Evolutionary conservation across 2,329 filamentous ascomycete species (phyloP).

Genomic region (Fusarium mexicanum): DNA sequence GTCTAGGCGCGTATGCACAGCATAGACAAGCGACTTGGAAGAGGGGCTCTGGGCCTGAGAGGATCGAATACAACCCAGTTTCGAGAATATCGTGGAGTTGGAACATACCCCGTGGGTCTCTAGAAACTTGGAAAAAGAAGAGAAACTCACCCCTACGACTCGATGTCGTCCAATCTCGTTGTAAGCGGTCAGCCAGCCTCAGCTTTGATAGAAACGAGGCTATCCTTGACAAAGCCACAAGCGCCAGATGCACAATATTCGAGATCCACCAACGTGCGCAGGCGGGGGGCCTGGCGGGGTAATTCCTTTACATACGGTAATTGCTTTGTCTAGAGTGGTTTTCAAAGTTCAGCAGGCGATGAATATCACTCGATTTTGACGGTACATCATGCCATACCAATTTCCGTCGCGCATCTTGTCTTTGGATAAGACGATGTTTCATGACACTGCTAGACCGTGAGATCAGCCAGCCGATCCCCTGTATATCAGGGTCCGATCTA

Average conservation of each 20-base stretch:
- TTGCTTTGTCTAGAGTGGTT: conserved; percentile 18
- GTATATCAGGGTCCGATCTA: conserved; percentile 38
- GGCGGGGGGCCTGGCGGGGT: conserved; percentile 22
- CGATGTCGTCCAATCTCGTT: conserved; percentile 35
- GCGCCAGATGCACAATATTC: conserved; percentile 26
- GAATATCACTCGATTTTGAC: conserved; percentile 10
- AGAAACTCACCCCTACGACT: conserved; percentile 21
- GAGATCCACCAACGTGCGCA: conserved; percentile 27
- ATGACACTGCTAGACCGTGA: not conserved
- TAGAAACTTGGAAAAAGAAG: conserved; percentile 26
- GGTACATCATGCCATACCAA: conserved; percentile 38
- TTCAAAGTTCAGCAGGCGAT: conserved; percentile 5
- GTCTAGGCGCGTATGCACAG: not conserved
- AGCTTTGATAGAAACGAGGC: conserved; percentile 38
- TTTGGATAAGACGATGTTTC: conserved; percentile 16
- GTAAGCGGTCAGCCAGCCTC: conserved; percentile 46
- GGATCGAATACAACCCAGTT: conserved; percentile 3
- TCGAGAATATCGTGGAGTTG: conserved; percentile 14
- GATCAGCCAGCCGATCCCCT: conserved; percentile 24
- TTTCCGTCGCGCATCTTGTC: conserved; percentile 15
- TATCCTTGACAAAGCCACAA: conserved; percentile 39
- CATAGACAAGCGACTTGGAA: conserved; percentile 1
- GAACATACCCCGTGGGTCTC: not conserved
- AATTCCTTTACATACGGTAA: conserved; percentile 14
- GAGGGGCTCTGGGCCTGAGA: not conserved